A percentile compares a stretch with the other conserved stretches of the same genome.
phyloP scores from a whole-genome alignment of 345 rosid species.

The Isatis tinctoria region DNA sequence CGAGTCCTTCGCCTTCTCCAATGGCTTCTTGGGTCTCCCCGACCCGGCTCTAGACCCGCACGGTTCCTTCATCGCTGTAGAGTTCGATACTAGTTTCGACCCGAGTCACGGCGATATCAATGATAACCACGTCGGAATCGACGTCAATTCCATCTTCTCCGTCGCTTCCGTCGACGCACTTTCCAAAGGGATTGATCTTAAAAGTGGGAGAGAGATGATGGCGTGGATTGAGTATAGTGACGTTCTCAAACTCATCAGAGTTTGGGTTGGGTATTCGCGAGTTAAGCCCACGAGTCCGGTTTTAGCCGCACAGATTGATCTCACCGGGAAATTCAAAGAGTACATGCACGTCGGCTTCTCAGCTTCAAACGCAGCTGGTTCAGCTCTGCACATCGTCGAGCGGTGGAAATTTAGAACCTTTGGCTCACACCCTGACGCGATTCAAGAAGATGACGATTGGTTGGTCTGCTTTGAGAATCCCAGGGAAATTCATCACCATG shows the following conservation, averaged over 20 bases:
- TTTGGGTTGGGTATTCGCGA: constrained; percentile 55
- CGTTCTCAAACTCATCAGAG: constrained; percentile 46
- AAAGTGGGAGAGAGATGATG: constrained; percentile 47
- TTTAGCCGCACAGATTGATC: constrained; percentile 57
- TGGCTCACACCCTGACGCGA: constrained; percentile 29
- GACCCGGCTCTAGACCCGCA: constrained; percentile 35
- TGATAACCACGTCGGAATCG: constrained; percentile 65
- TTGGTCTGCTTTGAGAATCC: constrained; percentile 37
- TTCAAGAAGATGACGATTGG: constrained; percentile 48
- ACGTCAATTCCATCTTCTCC: constrained; percentile 49
- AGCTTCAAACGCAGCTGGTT: constrained; percentile 58
- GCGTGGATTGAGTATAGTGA: constrained; percentile 77
- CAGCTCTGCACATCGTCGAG: constrained; percentile 52
- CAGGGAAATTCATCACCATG: not conserved
- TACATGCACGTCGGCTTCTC: constrained; percentile 85
- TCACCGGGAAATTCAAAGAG: constrained; percentile 54
- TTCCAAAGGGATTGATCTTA: constrained; percentile 55
- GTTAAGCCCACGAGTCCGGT: constrained; percentile 53
- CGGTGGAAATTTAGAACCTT: constrained; percentile 67
- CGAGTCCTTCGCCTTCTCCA: constrained; percentile 55
- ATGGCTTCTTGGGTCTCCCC: constrained; percentile 69
- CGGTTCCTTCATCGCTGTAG: constrained; percentile 68
- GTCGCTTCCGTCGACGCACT: constrained; percentile 49
- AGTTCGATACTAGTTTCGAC: constrained; percentile 66
- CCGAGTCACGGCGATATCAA: constrained; percentile 53